Evolutionary conservation across 371 early-diverging fungal genomes (phyloP), one percentile per base, ranked within the genome.

Genomic region (Zychaea mexicana): DNA sequence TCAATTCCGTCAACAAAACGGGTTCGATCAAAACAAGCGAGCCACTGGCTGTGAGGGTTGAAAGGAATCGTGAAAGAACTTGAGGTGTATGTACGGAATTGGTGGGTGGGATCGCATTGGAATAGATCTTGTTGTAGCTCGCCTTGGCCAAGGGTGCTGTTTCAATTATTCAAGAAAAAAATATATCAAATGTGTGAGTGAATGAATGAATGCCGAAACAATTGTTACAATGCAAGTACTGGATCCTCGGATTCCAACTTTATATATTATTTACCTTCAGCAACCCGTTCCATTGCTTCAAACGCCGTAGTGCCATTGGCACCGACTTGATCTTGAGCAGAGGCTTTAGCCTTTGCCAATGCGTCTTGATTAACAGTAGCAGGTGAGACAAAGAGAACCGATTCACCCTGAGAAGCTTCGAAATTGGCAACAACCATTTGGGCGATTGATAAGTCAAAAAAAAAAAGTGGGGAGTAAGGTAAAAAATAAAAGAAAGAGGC

Each of bases 211-310:
- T n/a, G n/a, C n/a, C n/a, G n/a, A n/a, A n/a, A n/a, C n/a, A n/a
- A n/a, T n/a, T n/a, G n/a, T n/a, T n/a, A n/a, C n/a, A n/a, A n/a
- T n/a, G n/a, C n/a, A n/a, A n/a, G n/a, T n/a, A n/a, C n/a, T n/a
- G n/a, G n/a, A n/a, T n/a, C n/a, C n/a, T n/a, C n/a, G n/a, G n/a
- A n/a, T n/a, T n/a, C n/a, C n/a, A n/a, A n/a, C n/a, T n/a, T n/a
- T n/a, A n/a, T n/a, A n/a, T n/a, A n/a, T n/a, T n/a, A n/a, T 24
- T 72, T 69, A 79, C 80, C 80, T 61, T 81, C 81, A 19, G 77
- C 67, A 27, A 81, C 77, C 54, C 81, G 69, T 39, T 81, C 81
- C 26, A 81, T 32, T 1, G 70, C 75, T 67, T 81, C 81, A 65
- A 81, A 81, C 7, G 78, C 73, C 30, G 68, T 64, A 15, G 67